These are phyloP conservation scores for Boletellus deceptivus DNA, from an alignment of 1,284 basidiomycete species.

Conservation along the genomic window DNA sequence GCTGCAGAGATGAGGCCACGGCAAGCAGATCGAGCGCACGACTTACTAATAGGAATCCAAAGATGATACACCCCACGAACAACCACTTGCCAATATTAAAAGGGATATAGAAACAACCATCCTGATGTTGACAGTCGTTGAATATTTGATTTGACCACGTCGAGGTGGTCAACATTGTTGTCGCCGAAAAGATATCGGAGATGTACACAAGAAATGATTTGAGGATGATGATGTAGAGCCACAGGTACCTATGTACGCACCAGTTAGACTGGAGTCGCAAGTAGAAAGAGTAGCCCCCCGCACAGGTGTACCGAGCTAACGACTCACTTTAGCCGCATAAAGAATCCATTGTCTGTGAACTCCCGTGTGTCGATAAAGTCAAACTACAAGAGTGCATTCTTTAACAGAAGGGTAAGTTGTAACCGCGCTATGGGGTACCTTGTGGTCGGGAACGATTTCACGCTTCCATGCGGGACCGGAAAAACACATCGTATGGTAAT, in stretches of 20 bases:
- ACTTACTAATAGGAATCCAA: constrained; percentile 89
- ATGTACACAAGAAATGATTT: constrained; percentile 96
- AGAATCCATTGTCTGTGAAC: constrained; percentile 84
- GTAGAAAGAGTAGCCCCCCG: not conserved
- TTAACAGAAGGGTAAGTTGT: not conserved
- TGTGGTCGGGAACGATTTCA: constrained; percentile 96
- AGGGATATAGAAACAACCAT: constrained; percentile 83
- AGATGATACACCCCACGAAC: constrained; percentile 97
- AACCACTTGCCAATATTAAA: constrained; percentile 93
- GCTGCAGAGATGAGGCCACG: constrained; percentile 36
- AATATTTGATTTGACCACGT: constrained; percentile 92
- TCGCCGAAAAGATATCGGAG: constrained; percentile 96
- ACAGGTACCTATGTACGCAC: constrained; percentile 66
- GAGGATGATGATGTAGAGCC: constrained; percentile 88
- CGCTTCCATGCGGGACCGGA: constrained; percentile 88
- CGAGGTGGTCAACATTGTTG: constrained; percentile 92
- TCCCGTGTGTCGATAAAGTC: constrained; percentile 95
- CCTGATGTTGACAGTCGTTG: constrained; percentile 58
- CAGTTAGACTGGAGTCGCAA: constrained; percentile 6
- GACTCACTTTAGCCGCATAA: constrained; percentile 82
- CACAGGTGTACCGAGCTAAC: not conserved
- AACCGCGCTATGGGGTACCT: constrained; percentile 51
- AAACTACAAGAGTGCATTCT: constrained; percentile 56
- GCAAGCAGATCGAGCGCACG: not conserved
- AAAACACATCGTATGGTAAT: constrained; percentile 58